Percentiles rank a stretch among this genome's conserved stretches.
Conservation (phyloP, 371 early-diverging fungal species). For the Ecytonucleospora hepatopenaei region DNA sequence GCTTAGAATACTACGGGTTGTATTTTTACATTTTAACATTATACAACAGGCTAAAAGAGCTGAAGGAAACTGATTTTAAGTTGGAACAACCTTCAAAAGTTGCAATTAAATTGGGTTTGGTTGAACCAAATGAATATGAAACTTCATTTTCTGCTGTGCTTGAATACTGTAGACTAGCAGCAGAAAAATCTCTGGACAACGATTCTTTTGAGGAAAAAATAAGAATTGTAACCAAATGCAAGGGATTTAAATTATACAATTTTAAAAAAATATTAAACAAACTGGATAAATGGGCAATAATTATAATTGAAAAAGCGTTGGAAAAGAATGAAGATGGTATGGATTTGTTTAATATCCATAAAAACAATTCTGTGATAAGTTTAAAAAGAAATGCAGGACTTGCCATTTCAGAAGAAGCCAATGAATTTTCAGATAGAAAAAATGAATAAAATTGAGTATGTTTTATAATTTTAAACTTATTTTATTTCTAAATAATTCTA, state of each 20-base stretch:
- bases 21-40: conserved; percentile 70
- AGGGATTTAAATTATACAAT: conserved; percentile 51
- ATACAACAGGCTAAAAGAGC: conserved; percentile 65
- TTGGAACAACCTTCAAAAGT: conserved; percentile 55
- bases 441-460: neutral
- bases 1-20: conserved; percentile 68
- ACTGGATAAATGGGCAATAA: conserved; percentile 33
- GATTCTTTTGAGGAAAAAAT: conserved; percentile 74
- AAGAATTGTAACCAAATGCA: conserved; percentile 60
- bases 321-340: neutral
- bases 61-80: conserved; percentile 63
- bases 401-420: neutral
- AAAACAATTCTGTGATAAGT: neutral
- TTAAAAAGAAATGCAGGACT: neutral
- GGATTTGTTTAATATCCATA: neutral
- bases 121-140: conserved; percentile 43
- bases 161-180: conserved; percentile 63
- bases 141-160: conserved; percentile 65
- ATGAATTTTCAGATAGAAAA: neutral
- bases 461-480: no score
- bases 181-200: conserved; percentile 68
- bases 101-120: conserved; percentile 68
- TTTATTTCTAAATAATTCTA: neutral
- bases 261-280: conserved; percentile 46
- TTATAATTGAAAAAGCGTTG: neutral